Base-by-base conservation (phyloP, 169 alveolate species). In the Besnoitia besnoiti region DNA sequence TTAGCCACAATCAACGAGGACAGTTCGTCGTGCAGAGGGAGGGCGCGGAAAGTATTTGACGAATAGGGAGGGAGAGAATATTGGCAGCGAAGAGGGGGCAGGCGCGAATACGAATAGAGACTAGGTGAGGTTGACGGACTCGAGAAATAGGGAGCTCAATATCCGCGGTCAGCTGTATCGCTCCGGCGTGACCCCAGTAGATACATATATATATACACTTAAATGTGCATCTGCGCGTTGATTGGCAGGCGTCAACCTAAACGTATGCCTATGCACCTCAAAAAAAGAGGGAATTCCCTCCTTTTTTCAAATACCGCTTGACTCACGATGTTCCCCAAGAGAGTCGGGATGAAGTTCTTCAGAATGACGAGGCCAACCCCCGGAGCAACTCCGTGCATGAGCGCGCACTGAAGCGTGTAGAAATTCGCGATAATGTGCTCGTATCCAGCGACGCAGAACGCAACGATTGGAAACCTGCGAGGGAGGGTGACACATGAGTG, bases 341-440 rank as follows among this genome's bases (percentile, higher is more conserved):
- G 84, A 8, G 89, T 77, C 8, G 93, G 93, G 8, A 90, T 75
- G 67, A 75, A 90, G 84, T 90, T 90, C 19, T 77, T 47, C 10
- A 80, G 55, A 37, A 90, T 51, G 49, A 75, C 89, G 0, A 2
- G 40, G 30, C 93, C 89, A 24, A 90, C 90, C 10, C 87, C 61
- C 8, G 51, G 55, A 33, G 51, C 62, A 40, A 79, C 93, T 46
- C 93, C 93, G 61, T 82, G 61, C 50, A 90, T 50, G 50, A 90
- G 80, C 27, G 90, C 93, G 30, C 75, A 46, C 19, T 76, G 93
- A 14, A 77, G 89, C 16, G 89, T 90, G 85, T 77, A 90, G 84
- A 90, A 76, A 75, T 90, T 90, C 3, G 93, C 93, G 42, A 90
- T 55, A 7, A 77, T 76, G 42, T 90, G 93, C 75, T 90, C 93